Evolutionary conservation across 176 grass and related monocot species (phyloP).

Genomic region (Zoysia pacifica): DNA sequence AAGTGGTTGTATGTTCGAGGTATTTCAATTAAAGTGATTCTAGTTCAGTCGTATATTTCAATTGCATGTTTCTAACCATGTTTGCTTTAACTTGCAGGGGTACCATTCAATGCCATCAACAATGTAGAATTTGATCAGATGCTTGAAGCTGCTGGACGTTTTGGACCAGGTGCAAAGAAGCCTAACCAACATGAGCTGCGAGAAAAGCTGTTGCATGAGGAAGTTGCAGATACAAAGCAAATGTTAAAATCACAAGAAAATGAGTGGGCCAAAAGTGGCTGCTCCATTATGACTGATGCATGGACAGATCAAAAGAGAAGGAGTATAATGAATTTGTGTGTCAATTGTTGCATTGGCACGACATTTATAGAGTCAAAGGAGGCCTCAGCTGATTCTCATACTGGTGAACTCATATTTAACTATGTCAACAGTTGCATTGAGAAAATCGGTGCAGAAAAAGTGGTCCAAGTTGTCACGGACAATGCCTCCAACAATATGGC

Average conservation of each 20-base stretch:
- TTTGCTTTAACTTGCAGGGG: background rate
- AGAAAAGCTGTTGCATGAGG: background rate
- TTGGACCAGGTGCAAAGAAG: background rate
- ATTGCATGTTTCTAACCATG: too few species aligned
- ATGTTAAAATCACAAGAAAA: background rate
- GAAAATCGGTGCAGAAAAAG: too few species aligned
- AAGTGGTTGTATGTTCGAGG: constrained; percentile 10
- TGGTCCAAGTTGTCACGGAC: too few species aligned
- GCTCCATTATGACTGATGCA: constrained; percentile 32
- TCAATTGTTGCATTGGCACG: background rate
- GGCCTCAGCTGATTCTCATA: too few species aligned
- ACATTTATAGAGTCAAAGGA: too few species aligned
- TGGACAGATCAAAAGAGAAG: constrained; percentile 21
- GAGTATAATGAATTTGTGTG: constrained; percentile 1
- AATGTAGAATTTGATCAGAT: background rate
- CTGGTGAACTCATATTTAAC: too few species aligned
- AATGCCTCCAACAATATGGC: too few species aligned
- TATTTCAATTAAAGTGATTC: background rate
- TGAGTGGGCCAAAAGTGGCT: background rate
- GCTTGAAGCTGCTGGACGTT: too few species aligned
- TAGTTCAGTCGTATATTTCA: too few species aligned
- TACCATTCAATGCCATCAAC: background rate
- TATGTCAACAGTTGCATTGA: too few species aligned
- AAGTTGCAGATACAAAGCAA: background rate
- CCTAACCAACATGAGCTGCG: background rate